Base-by-base conservation (phyloP, 495 filamentous ascomycete genomes). In the Xylaria sp. region DNA sequence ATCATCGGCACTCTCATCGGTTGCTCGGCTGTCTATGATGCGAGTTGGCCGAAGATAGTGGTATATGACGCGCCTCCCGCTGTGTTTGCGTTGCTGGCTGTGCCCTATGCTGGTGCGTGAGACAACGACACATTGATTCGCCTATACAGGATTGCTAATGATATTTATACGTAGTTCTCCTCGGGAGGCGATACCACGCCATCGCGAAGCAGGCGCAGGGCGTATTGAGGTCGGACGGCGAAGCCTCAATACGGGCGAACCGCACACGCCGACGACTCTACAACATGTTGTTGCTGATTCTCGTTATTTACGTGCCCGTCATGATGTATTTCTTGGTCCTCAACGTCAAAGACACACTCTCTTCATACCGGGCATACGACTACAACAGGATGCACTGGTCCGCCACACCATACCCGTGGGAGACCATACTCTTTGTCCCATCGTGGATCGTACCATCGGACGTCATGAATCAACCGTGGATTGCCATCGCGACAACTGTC, bases 191-290 rank as follows among this genome's bases (percentile, higher is more conserved):
- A 19, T 88, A 94, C 64, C 85, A 85, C 65, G 87, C 85, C 62
- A 91, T 97, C 71, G 86, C 90, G 35, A 85, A 80, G 62, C 79
- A 88, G 43, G 92, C 94, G 63, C 82, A 82, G 1, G 78, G 83
- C 12, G 85, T 91, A 62, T 76, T 95, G n/a, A 78, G 77, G 31
- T 82, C 88, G 33, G 87, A 86, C 70, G 78, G 73, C 67, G 41
- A 68, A 9, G 73, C 76, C 1, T 53, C 74, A 3, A 70, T 89
- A 83, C 68, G 87, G 78, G 61, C 80, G 84, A 75, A 92, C 77
- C 77, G 91, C 58, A 89, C 91, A 6, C 87, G 92, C 80, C 74
- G 91, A 46, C 92, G 95, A 66, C 89, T 97, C 43, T 96, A 95
- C 78, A 79, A 90, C 69, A 86, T 97, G 74, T 84, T 91, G n/a